phyloP scores from a whole-genome alignment of 495 filamentous ascomycete genomes.

The Staphylotrichum longicolle region DNA sequence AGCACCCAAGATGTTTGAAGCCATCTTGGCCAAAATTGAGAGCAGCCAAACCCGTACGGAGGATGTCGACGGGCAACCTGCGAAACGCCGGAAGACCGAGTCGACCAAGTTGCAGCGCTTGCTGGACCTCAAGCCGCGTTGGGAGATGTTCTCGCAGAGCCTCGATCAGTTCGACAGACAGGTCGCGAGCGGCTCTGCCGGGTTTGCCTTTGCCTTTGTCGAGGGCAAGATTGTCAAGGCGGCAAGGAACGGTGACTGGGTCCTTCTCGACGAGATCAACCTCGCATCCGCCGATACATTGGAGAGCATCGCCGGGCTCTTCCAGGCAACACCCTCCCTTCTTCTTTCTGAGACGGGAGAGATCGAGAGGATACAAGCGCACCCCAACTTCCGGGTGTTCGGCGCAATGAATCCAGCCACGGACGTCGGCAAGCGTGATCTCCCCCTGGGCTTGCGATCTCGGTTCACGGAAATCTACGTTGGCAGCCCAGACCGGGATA shows the following conservation, averaged over 20 bases:
- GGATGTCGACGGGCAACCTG: constrained; percentile 57
- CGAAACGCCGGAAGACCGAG: constrained; percentile 81
- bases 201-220: constrained; percentile 91
- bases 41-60: constrained; percentile 32
- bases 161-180: constrained; percentile 80
- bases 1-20: constrained; percentile 78
- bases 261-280: constrained; percentile 92
- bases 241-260: constrained; percentile 92
- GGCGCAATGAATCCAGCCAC: constrained; percentile 99
- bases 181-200: constrained; percentile 69
- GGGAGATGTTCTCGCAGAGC: constrained; percentile 74
- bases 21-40: constrained; percentile 56
- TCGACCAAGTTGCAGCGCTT: constrained; percentile 57
- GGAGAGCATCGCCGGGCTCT: constrained; percentile 84
- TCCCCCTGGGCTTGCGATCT: constrained; percentile 63
- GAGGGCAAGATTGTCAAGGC: constrained; percentile 94
- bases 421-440: constrained; percentile 91
- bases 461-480: constrained; percentile 95
- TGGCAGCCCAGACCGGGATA: constrained; percentile 76
- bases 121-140: constrained; percentile 62
- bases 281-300: constrained; percentile 90
- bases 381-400: constrained; percentile 93
- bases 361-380: constrained; percentile 80
- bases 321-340: constrained; percentile 75
- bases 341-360: constrained; percentile 89